Conservation (phyloP, 495 filamentous ascomycete species). For the Xylaria scruposa region DNA sequence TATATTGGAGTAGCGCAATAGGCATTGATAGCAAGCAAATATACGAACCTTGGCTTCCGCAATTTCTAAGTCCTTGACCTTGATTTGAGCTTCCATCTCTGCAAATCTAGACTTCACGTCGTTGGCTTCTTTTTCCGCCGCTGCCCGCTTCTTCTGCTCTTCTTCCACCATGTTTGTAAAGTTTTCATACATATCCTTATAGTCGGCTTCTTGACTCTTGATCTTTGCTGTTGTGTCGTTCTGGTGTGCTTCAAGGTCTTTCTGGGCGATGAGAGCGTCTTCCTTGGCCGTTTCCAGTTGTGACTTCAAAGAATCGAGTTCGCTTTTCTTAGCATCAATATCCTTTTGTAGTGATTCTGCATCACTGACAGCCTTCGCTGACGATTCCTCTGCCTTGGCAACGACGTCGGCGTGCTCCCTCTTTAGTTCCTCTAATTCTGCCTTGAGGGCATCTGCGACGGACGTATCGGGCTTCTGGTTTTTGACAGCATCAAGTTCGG, state of each 20-base stretch:
- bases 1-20: neutral
- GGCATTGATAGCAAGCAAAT: neutral
- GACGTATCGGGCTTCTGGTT: constrained; percentile 60
- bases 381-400: constrained; percentile 32
- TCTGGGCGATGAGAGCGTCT: constrained; percentile 47
- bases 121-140: constrained; percentile 46
- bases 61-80: constrained; percentile 61
- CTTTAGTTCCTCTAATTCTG: constrained; percentile 50
- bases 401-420: constrained; percentile 44
- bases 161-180: constrained; percentile 57
- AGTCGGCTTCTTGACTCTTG: constrained; percentile 59
- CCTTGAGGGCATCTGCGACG: constrained; percentile 50
- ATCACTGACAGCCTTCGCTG: constrained; percentile 30
- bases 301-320: constrained; percentile 36
- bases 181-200: constrained; percentile 61
- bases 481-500: constrained; percentile 58
- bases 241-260: constrained; percentile 55
- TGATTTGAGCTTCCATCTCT: constrained; percentile 54
- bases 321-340: constrained; percentile 33
- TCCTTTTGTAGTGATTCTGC: constrained; percentile 36
- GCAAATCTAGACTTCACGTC: constrained; percentile 48
- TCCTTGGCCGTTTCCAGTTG: constrained; percentile 46
- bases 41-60: constrained; percentile 57
- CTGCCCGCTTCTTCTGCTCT: constrained; percentile 50
- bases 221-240: constrained; percentile 49